A percentile compares a stretch with the other conserved stretches of the same genome.
Evolutionary conservation across 1,284 basidiomycete species (phyloP).

Genomic region (Ganoderma resinaceum): DNA sequence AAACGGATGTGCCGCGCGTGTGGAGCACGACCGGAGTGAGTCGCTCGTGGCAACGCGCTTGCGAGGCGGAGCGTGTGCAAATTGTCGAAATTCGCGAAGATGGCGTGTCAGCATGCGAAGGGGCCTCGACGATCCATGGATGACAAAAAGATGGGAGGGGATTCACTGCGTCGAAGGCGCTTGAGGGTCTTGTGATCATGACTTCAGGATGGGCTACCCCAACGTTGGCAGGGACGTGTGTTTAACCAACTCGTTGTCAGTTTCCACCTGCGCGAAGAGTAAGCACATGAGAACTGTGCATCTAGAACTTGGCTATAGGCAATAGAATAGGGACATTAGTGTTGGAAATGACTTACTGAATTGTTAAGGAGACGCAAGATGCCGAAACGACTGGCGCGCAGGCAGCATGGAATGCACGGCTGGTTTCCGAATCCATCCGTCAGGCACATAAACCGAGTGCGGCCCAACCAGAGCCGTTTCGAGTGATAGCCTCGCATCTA

Average conservation of each 20-base stretch:
- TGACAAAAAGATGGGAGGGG: not conserved
- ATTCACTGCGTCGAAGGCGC: not conserved
- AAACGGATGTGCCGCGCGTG: not conserved
- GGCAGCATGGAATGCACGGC: not conserved
- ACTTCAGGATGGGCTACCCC: not conserved
- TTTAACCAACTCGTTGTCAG: not conserved
- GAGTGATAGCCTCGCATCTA: no score
- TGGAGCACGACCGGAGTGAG: not conserved
- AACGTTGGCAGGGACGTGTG: not conserved
- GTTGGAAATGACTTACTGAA: not conserved
- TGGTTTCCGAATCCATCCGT: not conserved
- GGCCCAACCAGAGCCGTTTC: no score
- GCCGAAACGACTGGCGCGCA: not conserved
- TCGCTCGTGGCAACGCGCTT: not conserved
- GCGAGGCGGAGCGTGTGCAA: slow-evolving; percentile 2
- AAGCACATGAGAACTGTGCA: no score
- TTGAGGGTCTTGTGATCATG: not conserved
- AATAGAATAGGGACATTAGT: not conserved
- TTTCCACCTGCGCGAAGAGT: not conserved
- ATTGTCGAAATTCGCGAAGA: not conserved
- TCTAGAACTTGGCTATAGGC: no score
- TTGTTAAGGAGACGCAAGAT: slow-evolving; percentile 4
- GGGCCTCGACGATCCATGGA: not conserved
- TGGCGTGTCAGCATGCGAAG: not conserved
- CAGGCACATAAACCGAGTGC: not conserved